Percentiles rank a stretch among this genome's conserved stretches.
phyloP scores from a whole-genome alignment of 2,329 filamentous ascomycete species.

The Aspergillus niger region DNA sequence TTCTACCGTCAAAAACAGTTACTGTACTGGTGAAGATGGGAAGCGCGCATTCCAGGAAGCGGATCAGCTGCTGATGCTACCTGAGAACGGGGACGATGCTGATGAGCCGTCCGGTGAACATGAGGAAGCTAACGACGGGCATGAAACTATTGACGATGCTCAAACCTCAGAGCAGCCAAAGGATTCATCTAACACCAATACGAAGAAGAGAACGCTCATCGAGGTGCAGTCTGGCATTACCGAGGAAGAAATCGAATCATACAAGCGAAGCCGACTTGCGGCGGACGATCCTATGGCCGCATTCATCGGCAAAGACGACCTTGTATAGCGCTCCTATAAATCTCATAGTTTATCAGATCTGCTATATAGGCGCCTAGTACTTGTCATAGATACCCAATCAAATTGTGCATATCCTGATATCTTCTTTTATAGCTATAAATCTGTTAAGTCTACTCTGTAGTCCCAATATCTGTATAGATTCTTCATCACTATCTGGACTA shows the following conservation, averaged over 20 bases:
- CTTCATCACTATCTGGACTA: background rate
- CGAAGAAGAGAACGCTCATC: slow-evolving; percentile 72
- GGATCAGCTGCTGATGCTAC: slow-evolving; percentile 60
- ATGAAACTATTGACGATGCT: slow-evolving; percentile 17
- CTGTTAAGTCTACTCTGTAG: background rate
- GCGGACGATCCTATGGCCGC: slow-evolving; percentile 86
- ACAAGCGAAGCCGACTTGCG: slow-evolving; percentile 71
- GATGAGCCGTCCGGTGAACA: slow-evolving; percentile 5
- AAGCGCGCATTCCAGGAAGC: slow-evolving; percentile 78
- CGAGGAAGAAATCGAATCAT: slow-evolving; percentile 84
- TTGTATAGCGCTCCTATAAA: slow-evolving; percentile 46
- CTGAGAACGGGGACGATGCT: slow-evolving; percentile 23
- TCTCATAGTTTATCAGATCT: background rate
- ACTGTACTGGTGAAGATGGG: slow-evolving; percentile 91
- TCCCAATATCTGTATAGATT: background rate
- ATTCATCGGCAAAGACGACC: slow-evolving; percentile 72
- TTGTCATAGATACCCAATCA: slow-evolving; percentile 14
- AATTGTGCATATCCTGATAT: slow-evolving; percentile 7
- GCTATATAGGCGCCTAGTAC: slow-evolving; percentile 13
- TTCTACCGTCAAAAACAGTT: slow-evolving; percentile 91
- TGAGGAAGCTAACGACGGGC: slow-evolving; percentile 23
- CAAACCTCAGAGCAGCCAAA: slow-evolving; percentile 32
- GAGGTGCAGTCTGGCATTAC: slow-evolving; percentile 77
- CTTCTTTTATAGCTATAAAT: background rate
- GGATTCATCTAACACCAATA: slow-evolving; percentile 34